Conservation (phyloP, 306 rosid genomes). For the Canavalia ensiformis region DNA sequence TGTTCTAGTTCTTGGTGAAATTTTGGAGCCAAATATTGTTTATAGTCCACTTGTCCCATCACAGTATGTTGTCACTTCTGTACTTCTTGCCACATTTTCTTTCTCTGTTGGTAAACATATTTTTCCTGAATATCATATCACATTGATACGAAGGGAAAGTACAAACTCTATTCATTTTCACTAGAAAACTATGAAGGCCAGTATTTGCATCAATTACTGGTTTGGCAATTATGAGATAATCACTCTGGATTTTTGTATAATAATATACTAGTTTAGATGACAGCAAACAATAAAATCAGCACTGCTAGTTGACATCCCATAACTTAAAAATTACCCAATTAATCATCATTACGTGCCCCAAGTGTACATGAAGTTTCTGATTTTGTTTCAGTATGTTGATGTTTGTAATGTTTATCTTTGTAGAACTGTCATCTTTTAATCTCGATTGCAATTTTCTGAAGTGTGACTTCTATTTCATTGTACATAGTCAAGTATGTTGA, state of each 20-base stretch:
- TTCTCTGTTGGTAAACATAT: slow-evolving; percentile 13
- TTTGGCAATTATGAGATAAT: slow-evolving; percentile 19
- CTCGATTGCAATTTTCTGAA: slow-evolving; percentile 21
- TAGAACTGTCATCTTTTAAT: background rate
- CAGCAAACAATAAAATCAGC: slow-evolving; percentile 4
- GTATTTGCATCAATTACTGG: slow-evolving; percentile 39
- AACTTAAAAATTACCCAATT: background rate
- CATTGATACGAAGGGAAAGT: slow-evolving; percentile 35
- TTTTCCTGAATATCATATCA: slow-evolving; percentile 5
- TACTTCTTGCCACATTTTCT: slow-evolving; percentile 20
- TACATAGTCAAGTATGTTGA: slow-evolving; percentile 6
- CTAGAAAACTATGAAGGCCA: slow-evolving; percentile 19
- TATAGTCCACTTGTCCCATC: slow-evolving; percentile 94
- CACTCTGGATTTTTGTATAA: background rate
- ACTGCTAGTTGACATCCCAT: slow-evolving; percentile 17
- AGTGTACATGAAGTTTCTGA: slow-evolving; percentile 11
- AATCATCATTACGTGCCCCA: slow-evolving; percentile 27
- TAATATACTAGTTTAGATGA: background rate
- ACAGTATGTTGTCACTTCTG: slow-evolving; percentile 73
- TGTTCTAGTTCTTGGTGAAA: slow-evolving; percentile 90
- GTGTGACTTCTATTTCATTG: slow-evolving; percentile 1
- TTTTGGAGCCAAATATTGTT: slow-evolving; percentile 90
- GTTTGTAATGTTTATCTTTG: background rate
- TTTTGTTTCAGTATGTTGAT: slow-evolving; percentile 10
- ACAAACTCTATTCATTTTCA: slow-evolving; percentile 19